These are phyloP conservation scores for Beauveria medogensis DNA, from an alignment of 2,329 filamentous ascomycete genomes.

Conservation along the genomic window DNA sequence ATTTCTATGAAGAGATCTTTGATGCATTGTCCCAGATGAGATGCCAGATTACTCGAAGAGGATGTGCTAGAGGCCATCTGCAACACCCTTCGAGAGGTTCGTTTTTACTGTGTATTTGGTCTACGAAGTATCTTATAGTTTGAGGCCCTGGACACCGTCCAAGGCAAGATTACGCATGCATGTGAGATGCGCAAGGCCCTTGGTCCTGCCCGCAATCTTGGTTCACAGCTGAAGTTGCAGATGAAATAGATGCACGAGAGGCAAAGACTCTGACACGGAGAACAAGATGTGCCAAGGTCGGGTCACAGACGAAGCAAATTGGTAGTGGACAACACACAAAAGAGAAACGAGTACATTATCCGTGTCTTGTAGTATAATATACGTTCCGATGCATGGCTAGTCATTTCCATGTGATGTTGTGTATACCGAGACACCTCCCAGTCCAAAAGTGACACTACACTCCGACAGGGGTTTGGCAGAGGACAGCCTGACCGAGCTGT, in stretches of 20 bases:
- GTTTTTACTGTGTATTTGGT: not conserved
- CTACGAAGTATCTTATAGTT: not conserved
- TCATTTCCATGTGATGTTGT: too few relatives aligned
- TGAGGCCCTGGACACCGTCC: not conserved
- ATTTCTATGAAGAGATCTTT: not conserved
- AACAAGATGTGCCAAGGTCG: rapidly evolving
- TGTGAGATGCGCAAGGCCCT: not conserved
- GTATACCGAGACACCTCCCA: too few relatives aligned
- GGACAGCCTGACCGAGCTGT: not conserved
- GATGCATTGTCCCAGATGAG: not conserved
- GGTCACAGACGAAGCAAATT: not conserved
- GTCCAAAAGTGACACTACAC: too few relatives aligned
- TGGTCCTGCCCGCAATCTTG: not conserved
- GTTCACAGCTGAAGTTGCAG: too few relatives aligned
- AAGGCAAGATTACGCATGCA: not conserved
- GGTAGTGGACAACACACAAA: too few relatives aligned
- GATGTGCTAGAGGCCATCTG: not conserved
- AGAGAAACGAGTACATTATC: not conserved
- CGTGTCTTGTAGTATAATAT: not conserved
- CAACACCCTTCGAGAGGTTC: not conserved
- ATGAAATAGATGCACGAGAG: too few relatives aligned
- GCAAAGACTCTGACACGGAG: too few relatives aligned
- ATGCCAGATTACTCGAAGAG: not conserved
- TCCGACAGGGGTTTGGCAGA: not conserved
- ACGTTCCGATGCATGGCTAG: not conserved